Evolutionary conservation across 495 filamentous ascomycete species (phyloP).

Genomic region (Trichoderma orchidacearum): DNA sequence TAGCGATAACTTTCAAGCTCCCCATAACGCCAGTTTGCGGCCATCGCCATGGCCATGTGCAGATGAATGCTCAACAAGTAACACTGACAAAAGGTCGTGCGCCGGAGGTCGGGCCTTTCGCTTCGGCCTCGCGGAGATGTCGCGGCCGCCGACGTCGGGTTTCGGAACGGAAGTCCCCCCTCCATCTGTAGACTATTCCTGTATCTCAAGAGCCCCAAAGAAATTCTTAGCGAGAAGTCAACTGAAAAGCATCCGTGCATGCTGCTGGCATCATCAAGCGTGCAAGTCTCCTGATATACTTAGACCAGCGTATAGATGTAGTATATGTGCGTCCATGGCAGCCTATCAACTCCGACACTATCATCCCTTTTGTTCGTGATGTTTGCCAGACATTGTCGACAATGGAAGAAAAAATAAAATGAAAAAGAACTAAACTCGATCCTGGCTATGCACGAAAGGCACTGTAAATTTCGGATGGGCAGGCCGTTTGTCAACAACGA

Average conservation of each 20-base stretch:
- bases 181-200: background rate
- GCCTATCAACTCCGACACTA: background rate
- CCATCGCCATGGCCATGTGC: background rate
- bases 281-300: too few relatives aligned
- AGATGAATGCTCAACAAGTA: too few relatives aligned
- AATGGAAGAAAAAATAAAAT: too few relatives aligned
- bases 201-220: too few relatives aligned
- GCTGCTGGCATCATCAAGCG: too few relatives aligned
- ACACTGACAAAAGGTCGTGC: background rate
- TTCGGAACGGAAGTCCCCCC: background rate
- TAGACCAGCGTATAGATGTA: too few relatives aligned
- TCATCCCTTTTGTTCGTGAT: background rate
- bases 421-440: too few relatives aligned
- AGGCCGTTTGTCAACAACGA: conserved; percentile 46
- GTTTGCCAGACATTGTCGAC: too few relatives aligned
- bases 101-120: background rate
- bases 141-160: background rate
- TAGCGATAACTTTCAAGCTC: too few relatives aligned
- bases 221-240: too few relatives aligned
- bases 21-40: background rate
- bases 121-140: background rate
- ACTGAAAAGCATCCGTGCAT: background rate
- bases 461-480: background rate
- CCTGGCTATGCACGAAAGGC: too few relatives aligned
- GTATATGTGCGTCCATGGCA: background rate